Percentiles rank a stretch among this genome's conserved stretches.
Evolutionary conservation across 2,329 filamentous ascomycete species (phyloP).

Genomic region (Chaetomium globosum): DNA sequence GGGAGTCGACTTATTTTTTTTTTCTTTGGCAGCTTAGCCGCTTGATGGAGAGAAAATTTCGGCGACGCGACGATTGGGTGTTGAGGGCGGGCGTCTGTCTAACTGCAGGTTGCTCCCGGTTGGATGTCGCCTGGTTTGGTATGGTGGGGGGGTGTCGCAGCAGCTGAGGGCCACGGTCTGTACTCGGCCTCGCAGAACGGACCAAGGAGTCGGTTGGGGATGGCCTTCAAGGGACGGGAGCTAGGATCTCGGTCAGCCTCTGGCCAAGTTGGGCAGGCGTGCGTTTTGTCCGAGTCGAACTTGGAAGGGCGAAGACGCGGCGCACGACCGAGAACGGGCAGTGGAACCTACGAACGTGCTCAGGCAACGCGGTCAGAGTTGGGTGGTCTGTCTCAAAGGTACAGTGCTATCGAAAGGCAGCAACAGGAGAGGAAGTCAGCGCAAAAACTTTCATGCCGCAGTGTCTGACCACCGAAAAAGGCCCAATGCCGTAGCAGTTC

Average conservation of each 20-base stretch:
- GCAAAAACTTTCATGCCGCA: slow-evolving; percentile 29
- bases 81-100: slow-evolving; percentile 31
- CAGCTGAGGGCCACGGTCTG: slow-evolving; percentile 33
- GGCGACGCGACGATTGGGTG: slow-evolving; percentile 36
- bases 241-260: slow-evolving; percentile 29
- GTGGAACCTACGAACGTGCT: slow-evolving; percentile 23
- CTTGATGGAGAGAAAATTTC: slow-evolving; percentile 37
- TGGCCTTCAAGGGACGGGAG: slow-evolving; percentile 16
- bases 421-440: slow-evolving; percentile 25
- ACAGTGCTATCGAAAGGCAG: slow-evolving; percentile 23
- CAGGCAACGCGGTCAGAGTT: slow-evolving; percentile 17
- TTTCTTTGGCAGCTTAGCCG: slow-evolving; percentile 37
- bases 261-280: slow-evolving; percentile 34
- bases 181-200: slow-evolving; percentile 32
- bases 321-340: slow-evolving; percentile 35
- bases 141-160: slow-evolving; percentile 31
- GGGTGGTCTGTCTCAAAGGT: slow-evolving; percentile 20
- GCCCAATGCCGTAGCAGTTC: slow-evolving; percentile 21
- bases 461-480: slow-evolving; percentile 31
- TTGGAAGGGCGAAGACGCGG: slow-evolving; percentile 26
- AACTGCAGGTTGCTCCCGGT: slow-evolving; percentile 30
- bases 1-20: slow-evolving; percentile 33
- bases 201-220: slow-evolving; percentile 27
- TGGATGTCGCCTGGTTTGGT: slow-evolving; percentile 25
- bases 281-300: slow-evolving; percentile 30